phyloP scores from a whole-genome alignment of 495 filamentous ascomycete species.

The Xylaria flabelliformis region DNA sequence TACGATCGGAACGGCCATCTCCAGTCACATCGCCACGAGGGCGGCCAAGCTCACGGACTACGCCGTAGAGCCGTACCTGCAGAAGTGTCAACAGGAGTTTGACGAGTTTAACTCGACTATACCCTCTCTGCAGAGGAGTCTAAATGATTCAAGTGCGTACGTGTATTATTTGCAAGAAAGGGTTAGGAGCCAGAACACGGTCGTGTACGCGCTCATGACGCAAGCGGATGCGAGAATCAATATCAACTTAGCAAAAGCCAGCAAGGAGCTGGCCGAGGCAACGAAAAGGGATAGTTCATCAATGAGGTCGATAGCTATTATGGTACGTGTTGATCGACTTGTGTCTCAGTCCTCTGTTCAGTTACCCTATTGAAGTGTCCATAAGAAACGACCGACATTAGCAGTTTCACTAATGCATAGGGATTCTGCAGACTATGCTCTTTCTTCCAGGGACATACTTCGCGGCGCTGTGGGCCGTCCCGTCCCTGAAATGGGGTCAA shows the following conservation, averaged over 20 bases:
- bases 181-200: constrained; percentile 34
- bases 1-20: constrained; percentile 11
- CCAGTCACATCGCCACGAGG: not conserved
- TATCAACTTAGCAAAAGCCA: constrained; percentile 22
- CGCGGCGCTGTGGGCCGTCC: constrained; percentile 45
- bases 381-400: not conserved
- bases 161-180: constrained; percentile 35
- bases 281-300: constrained; percentile 43
- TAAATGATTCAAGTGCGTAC: constrained; percentile 36
- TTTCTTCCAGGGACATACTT: constrained; percentile 50
- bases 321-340: constrained; percentile 27
- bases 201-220: constrained; percentile 40
- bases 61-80: not conserved
- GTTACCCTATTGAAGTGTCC: not conserved
- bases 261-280: constrained; percentile 39
- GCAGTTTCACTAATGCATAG: not conserved
- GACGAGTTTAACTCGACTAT: constrained; percentile 27
- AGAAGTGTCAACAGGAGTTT: constrained; percentile 22
- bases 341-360: not conserved
- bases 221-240: constrained; percentile 32
- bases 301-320: constrained; percentile 47
- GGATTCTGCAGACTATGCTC: constrained; percentile 36
- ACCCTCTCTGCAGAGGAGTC: constrained; percentile 30
- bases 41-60: constrained; percentile 1
- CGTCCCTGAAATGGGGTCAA: constrained; percentile 45